Base-by-base conservation (phyloP, 495 filamentous ascomycete species). In the Neurospora sp. region DNA sequence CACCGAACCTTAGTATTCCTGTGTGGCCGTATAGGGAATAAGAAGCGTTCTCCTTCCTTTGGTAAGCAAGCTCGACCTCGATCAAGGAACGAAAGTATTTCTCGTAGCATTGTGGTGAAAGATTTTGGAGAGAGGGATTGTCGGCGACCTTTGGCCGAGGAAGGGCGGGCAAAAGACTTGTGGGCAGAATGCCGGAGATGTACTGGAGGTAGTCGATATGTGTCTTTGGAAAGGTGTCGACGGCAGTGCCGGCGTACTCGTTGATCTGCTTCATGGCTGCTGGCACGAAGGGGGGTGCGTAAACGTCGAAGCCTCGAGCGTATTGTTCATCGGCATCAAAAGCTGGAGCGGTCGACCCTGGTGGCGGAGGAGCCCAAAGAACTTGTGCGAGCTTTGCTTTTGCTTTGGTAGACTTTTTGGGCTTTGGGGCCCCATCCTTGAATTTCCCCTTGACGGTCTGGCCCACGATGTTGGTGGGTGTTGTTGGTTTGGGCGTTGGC, bases 251-350 rank as follows among this genome's bases (percentile, higher is more conserved):
- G 12, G 70, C n/a, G 2, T 73, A 68, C 22, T 39, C 38, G 73
- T 82, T 83, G 69, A 83, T 76, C 42, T 48, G 44, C 20, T 72
- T 75, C 9, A 82, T 70, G 40, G 61, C 69, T 37, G 77, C 69
- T 12, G 82, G 82, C 22, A 83, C 75, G 71, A 81, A 82, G 14
- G 80, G 75, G 12, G 75, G 71, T 2, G 82, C 82, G 69, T 82
- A 82, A 11, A 80, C 70, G 72, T 83, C 80, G 69, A 82, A 78
- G 1, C 70, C 73, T 9, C 72, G 71, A 18, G 71, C 72, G 27
- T 68, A 73, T 12, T 74, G 53, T 66, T 66, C 27, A 66, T 66
- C 27, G 27, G 53, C 53, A 31, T 66, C 53, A 66, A 66, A 66
- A 12, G 48, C 48, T 59, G 48, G 48, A 59, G 20, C 1, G 53